A percentile compares a stretch with the other conserved stretches of the same genome.
Conservation (phyloP, 306 rosid species). For the Senna tora region DNA sequence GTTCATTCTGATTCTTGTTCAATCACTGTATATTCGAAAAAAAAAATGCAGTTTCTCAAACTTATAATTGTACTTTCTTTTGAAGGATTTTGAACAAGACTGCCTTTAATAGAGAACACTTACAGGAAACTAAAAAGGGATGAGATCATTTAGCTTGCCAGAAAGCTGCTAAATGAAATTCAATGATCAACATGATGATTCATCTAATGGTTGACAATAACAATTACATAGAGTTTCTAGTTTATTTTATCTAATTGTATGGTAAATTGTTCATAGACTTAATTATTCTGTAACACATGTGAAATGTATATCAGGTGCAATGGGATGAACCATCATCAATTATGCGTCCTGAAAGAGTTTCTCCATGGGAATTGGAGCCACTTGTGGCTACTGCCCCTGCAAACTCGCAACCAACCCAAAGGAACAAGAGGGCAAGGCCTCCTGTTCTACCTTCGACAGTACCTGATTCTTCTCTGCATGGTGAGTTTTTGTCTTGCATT, state of each 20-base stretch:
- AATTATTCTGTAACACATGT: neutral
- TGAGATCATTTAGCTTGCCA: conserved; percentile 4
- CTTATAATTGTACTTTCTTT: neutral
- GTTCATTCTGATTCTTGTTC: neutral
- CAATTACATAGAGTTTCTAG: neutral
- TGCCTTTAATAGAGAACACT: too few species aligned
- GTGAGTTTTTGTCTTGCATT: conserved; percentile 41
- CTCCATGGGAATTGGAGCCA: conserved; percentile 86
- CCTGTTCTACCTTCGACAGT: conserved; percentile 55
- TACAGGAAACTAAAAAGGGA: neutral
- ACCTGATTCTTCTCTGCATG: conserved; percentile 54
- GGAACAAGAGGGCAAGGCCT: conserved; percentile 74
- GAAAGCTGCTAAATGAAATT: conserved; percentile 5
- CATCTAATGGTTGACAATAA: neutral
- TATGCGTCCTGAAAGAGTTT: conserved; percentile 74
- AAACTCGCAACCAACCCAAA: conserved; percentile 56
- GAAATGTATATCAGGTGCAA: conserved; percentile 59
- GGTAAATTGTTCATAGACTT: neutral
- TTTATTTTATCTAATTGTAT: neutral
- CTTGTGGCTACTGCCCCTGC: conserved; percentile 57
- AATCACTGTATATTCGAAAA: neutral
- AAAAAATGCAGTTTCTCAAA: conserved; percentile 1
- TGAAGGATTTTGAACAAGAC: too few species aligned
- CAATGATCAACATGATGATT: neutral
- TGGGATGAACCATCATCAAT: conserved; percentile 84